Percentiles rank a stretch among this genome's conserved stretches.
Evolutionary conservation across 139 green algal species (phyloP).

Genomic region (Pseudopediastrum boryanum): DNA sequence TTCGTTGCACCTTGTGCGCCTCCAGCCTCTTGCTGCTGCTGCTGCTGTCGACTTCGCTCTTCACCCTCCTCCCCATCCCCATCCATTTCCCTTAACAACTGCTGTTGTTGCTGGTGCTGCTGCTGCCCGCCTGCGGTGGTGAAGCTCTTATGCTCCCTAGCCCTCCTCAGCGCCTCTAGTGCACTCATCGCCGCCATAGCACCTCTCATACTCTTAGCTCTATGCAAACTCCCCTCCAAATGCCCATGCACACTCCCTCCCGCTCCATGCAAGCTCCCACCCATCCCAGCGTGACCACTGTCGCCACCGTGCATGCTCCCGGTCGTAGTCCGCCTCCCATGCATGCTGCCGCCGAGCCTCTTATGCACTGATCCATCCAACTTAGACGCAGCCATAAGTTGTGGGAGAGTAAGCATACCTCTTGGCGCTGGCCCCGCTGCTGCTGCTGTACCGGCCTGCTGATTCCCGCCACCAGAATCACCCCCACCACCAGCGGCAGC

Average conservation of each 20-base stretch:
- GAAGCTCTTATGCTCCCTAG: conserved; percentile 5
- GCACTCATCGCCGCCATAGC: conserved; percentile 18
- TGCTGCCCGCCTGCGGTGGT: neutral
- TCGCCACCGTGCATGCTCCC: neutral
- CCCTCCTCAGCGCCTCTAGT: conserved; percentile 29
- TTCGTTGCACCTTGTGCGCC: conserved; percentile 1
- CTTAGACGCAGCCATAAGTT: too few species aligned
- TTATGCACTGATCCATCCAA: too few species aligned
- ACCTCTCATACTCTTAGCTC: conserved; percentile 9
- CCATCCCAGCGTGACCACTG: neutral
- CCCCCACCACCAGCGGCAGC: neutral
- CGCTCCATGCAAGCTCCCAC: neutral
- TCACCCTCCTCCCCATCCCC: too few species aligned
- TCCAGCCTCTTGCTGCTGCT: conserved; percentile 3
- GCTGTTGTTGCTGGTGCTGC: conserved; percentile 7
- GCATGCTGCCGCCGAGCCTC: neutral
- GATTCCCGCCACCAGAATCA: too few species aligned
- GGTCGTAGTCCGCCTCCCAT: too few species aligned
- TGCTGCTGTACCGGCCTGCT: neutral
- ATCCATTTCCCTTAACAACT: too few species aligned
- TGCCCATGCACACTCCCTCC: too few species aligned
- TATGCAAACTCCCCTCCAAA: conserved; percentile 8
- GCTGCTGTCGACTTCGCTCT: too few species aligned
- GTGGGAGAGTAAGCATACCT: too few species aligned
- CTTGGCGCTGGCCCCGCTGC: neutral